These are phyloP conservation scores for Aspergillus steynii DNA, from an alignment of 495 filamentous ascomycete genomes.

Conservation along the genomic window DNA sequence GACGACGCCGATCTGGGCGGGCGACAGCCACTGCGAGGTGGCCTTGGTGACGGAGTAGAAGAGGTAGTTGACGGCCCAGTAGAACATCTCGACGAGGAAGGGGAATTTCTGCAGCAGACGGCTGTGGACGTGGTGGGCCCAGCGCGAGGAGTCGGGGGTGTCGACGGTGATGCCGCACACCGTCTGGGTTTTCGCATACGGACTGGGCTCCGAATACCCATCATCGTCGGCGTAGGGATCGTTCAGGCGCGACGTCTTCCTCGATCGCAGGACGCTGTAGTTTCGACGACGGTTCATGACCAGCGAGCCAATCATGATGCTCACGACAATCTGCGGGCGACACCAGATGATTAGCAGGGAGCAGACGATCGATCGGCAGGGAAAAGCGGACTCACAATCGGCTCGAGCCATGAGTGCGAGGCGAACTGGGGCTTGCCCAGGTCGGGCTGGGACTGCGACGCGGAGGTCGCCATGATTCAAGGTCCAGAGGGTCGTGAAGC, in stretches of 20 bases:
- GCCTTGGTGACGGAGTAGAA: conserved; percentile 64
- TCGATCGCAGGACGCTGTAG: conserved; percentile 43
- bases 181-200: conserved; percentile 42
- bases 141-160: conserved; percentile 60
- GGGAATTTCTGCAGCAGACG: conserved; percentile 49
- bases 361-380: background rate
- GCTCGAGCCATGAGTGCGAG: conserved; percentile 56
- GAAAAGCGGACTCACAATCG: conserved; percentile 45
- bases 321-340: conserved; percentile 52
- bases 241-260: conserved; percentile 23
- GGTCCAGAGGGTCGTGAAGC: background rate
- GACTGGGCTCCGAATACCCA: background rate
- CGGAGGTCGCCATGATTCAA: background rate
- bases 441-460: conserved; percentile 12
- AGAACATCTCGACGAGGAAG: conserved; percentile 68
- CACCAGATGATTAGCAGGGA: conserved; percentile 1
- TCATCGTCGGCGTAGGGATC: conserved; percentile 25
- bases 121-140: conserved; percentile 56
- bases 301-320: conserved; percentile 59
- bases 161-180: conserved; percentile 48
- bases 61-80: conserved; percentile 67
- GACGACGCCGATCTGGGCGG: conserved; percentile 56
- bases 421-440: conserved; percentile 35
- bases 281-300: conserved; percentile 53
- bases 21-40: conserved; percentile 46